These are phyloP conservation scores for Cornus controversa DNA, from an alignment of 148 eudicot species.

Conservation along the genomic window DNA sequence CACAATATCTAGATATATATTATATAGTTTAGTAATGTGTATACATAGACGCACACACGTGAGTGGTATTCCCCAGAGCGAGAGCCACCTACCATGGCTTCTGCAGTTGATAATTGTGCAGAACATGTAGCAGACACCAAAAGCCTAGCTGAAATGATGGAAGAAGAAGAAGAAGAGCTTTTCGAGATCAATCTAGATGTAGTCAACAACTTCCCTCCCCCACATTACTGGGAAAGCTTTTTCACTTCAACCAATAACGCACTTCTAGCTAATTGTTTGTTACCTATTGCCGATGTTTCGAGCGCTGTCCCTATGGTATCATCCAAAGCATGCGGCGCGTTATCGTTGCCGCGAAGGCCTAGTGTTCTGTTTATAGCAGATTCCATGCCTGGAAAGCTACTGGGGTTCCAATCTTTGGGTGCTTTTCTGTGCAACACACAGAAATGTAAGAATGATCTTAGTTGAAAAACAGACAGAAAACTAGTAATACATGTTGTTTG, in stretches of 20 bases:
- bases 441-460: constrained; percentile 16
- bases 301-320: constrained; percentile 46
- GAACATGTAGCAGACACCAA: constrained; percentile 6
- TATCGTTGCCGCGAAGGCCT: background rate
- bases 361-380: constrained; percentile 8
- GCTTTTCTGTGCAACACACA: background rate
- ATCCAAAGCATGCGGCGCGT: constrained; percentile 9
- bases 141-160: background rate
- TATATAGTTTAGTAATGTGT: background rate
- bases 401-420: constrained; percentile 16
- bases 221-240: constrained; percentile 46
- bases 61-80: background rate
- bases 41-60: background rate
- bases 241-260: constrained; percentile 31
- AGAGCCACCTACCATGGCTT: constrained; percentile 12
- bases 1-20: constrained; percentile 9
- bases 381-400: constrained; percentile 3
- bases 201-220: constrained; percentile 37
- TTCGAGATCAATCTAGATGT: constrained; percentile 61
- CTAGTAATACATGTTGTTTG: no score
- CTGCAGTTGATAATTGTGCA: background rate
- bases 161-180: constrained; percentile 49
- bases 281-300: constrained; percentile 48
- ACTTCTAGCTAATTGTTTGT: constrained; percentile 68
- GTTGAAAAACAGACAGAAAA: background rate